Conservation (phyloP, 805 yeast species). For the Pichia sporocuriosa region DNA sequence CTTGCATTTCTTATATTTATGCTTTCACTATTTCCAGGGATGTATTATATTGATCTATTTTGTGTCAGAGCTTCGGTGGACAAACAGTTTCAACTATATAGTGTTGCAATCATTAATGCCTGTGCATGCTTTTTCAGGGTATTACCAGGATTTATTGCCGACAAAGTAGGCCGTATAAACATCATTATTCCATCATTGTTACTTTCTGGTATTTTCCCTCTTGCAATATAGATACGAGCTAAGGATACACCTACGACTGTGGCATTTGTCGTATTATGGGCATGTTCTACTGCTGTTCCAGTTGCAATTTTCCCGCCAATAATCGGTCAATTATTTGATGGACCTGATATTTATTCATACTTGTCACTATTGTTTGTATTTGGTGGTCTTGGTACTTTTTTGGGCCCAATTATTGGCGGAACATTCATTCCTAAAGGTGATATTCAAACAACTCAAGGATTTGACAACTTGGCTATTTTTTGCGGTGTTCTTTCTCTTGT, state of each 20-base stretch:
- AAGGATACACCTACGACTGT: conserved; percentile 34
- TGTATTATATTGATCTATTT: conserved; percentile 50
- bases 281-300: conserved; percentile 30
- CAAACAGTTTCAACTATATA: conserved; percentile 43
- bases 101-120: conserved; percentile 32
- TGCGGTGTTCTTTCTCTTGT: conserved; percentile 26
- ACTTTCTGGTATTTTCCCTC: conserved; percentile 31
- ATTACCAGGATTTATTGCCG: conserved; percentile 42
- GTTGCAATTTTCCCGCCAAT: conserved; percentile 31
- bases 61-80: conserved; percentile 48
- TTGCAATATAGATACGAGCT: conserved; percentile 46
- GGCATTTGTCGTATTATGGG: conserved; percentile 30
- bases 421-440: conserved; percentile 25
- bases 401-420: conserved; percentile 33
- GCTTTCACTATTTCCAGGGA: conserved; percentile 35
- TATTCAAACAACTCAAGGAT: conserved; percentile 20
- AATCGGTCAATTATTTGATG: conserved; percentile 27
- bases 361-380: conserved; percentile 25
- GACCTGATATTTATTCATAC: conserved; percentile 22
- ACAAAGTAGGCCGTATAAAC: conserved; percentile 37
- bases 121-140: conserved; percentile 50
- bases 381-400: conserved; percentile 26
- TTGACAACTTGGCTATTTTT: conserved; percentile 26
- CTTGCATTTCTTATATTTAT: conserved; percentile 32
- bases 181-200: conserved; percentile 28